Evolutionary conservation across 345 rosid genomes (phyloP), one percentile per base, ranked within the genome.

Genomic region (Acer saccharum): DNA sequence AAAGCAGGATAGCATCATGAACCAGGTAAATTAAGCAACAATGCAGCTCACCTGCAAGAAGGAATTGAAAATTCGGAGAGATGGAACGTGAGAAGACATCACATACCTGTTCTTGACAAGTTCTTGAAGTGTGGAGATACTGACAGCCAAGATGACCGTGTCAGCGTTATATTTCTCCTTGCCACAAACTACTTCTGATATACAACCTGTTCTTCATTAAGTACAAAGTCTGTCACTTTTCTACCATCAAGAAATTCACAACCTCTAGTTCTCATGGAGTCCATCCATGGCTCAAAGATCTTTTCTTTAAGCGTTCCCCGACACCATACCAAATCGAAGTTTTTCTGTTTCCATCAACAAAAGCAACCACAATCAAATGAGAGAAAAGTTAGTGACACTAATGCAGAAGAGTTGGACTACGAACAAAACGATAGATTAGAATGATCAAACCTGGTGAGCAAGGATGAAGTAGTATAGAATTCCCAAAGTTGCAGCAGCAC

Each of bases 401-500:
- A 43, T 43, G 46, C 46, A 43, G 46, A 43, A 8, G 46, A 9
- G 46, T 43, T 43, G 46, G 46, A 43, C 10, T 43, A 43, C 2
- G 10, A 43, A 43, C 10, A 43, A 43, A 35, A 35, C 39, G 6
- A 35, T 35, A 35, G 39, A 71, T 29, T 32, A 35, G 18, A 54
- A 50, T 71, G 10, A 75, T 29, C 35, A 67, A 78, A 90, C 90
- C 90, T 90, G 92, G 84, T 87, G 91, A 52, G 89, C 88, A 32
- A 89, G 84, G 81, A 78, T 54, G 74, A 83, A 61, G 69, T 79
- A 89, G 67, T 85, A 86, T 6, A 89, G 81, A 82, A 87, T 61
- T 71, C 84, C 91, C 29, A 90, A 84, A 23, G 83, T 81, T 52
- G 92, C 92, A 70, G 94, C 94, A 72, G 92, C 91, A 77, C 92